Evolutionary conservation across 352 stramenopile genomes (phyloP).

Genomic region (Globisporangium irregulare): DNA sequence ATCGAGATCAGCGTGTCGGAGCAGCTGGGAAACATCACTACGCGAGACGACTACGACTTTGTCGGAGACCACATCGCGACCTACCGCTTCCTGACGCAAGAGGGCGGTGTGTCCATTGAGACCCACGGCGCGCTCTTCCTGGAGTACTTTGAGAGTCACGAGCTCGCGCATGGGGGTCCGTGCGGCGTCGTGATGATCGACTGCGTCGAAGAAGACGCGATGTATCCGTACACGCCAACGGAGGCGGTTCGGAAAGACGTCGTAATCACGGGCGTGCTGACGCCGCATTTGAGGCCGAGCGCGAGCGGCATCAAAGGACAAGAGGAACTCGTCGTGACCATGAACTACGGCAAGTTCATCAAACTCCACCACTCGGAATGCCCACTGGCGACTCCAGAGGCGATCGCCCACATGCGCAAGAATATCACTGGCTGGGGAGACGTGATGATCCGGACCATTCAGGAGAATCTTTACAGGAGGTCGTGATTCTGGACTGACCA

Average conservation of each 20-base stretch:
- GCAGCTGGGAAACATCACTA: constrained; percentile 11
- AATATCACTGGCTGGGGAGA: constrained; percentile 19
- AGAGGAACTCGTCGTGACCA: constrained; percentile 27
- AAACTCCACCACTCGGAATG: constrained; percentile 23
- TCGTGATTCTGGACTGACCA: not conserved
- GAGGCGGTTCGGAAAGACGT: not conserved
- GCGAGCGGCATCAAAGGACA: not conserved
- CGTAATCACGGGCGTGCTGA: not conserved
- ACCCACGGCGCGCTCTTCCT: not conserved
- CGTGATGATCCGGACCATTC: constrained; percentile 25
- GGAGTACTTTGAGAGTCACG: not conserved
- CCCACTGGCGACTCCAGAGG: constrained; percentile 15
- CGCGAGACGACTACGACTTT: constrained; percentile 20
- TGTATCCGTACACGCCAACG: not conserved
- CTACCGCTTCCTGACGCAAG: constrained; percentile 21
- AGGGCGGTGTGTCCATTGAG: not conserved
- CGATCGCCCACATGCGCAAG: constrained; percentile 20
- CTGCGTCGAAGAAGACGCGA: not conserved
- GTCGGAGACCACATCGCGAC: constrained; percentile 26
- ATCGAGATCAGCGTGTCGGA: constrained; percentile 40
- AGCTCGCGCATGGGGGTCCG: not conserved
- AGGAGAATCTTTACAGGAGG: constrained; percentile 4
- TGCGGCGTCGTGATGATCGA: not conserved
- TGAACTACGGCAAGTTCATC: constrained; percentile 23
- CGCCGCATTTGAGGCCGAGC: not conserved